Conservation (phyloP, 2,329 filamentous ascomycete genomes). For the Colletotrichum sp. region DNA sequence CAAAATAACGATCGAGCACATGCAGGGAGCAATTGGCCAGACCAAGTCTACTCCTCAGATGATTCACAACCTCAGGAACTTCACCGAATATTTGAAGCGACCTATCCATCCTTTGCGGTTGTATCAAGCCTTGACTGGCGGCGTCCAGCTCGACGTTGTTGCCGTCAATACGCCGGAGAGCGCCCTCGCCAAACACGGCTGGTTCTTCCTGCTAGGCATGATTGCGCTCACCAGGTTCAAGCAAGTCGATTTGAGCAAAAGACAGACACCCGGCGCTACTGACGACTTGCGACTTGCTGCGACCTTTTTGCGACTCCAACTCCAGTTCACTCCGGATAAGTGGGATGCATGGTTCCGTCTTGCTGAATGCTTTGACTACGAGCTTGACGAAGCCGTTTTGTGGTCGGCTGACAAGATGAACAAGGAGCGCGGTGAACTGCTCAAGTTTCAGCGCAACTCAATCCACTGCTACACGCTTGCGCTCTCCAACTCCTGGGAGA, state of each 20-base stretch:
- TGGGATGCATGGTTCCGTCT: conserved; percentile 94
- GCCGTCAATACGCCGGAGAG: conserved; percentile 73
- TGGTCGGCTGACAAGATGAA: conserved; percentile 95
- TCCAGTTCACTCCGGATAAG: conserved; percentile 80
- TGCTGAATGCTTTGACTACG: conserved; percentile 86
- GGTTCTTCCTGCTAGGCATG: conserved; percentile 92
- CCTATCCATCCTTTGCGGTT: conserved; percentile 83
- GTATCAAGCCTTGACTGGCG: conserved; percentile 80
- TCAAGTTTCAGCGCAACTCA: conserved; percentile 77
- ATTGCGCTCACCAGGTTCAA: conserved; percentile 87
- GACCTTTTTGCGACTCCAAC: conserved; percentile 78
- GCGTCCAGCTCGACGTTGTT: conserved; percentile 75
- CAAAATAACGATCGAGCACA: conserved; percentile 88
- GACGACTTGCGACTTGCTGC: conserved; percentile 85
- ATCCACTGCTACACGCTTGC: conserved; percentile 80
- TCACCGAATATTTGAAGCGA: conserved; percentile 80
- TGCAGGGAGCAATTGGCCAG: conserved; percentile 84
- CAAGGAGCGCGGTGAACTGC: conserved; percentile 76
- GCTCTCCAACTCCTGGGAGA: conserved; percentile 58
- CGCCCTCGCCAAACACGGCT: conserved; percentile 78
- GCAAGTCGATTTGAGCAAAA: conserved; percentile 71
- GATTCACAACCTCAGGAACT: conserved; percentile 85
- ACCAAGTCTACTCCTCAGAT: conserved; percentile 81
- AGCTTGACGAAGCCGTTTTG: conserved; percentile 84
- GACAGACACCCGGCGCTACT: conserved; percentile 78